phyloP scores from a whole-genome alignment of 306 rosid species.

The Luffa acutangula region DNA sequence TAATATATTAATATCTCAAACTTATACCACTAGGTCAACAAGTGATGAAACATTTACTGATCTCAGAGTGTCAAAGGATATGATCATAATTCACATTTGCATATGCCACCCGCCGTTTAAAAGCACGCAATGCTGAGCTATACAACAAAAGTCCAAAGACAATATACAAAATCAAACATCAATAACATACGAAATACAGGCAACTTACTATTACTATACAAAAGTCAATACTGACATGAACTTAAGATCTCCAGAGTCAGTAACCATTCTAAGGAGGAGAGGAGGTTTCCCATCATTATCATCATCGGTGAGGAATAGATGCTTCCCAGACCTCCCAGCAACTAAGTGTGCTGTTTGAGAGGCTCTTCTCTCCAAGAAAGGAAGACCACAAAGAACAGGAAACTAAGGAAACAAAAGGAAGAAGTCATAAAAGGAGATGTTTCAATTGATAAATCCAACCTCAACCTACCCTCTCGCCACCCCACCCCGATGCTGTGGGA shows the following conservation, averaged over 20 bases:
- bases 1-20: background rate
- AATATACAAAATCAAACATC: constrained; percentile 5
- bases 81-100: constrained; percentile 90
- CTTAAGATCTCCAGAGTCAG: constrained; percentile 64
- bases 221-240: constrained; percentile 58
- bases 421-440: background rate
- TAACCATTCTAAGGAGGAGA: constrained; percentile 79
- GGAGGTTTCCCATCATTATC: constrained; percentile 68
- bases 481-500: background rate
- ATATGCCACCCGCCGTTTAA: constrained; percentile 87
- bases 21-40: background rate
- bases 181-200: background rate
- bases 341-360: constrained; percentile 85
- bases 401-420: constrained; percentile 35
- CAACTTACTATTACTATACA: constrained; percentile 11
- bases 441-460: background rate
- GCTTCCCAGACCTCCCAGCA: constrained; percentile 92
- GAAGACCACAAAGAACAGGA: constrained; percentile 84
- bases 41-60: background rate
- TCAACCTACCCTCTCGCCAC: background rate
- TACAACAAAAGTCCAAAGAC: constrained; percentile 17
- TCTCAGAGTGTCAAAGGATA: constrained; percentile 41
- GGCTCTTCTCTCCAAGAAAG: constrained; percentile 89
- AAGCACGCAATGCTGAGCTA: constrained; percentile 74
- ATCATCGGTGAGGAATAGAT: constrained; percentile 72